Conservation (phyloP, 225 moss, liverwort and hornwort species). For the Neckera pumila region DNA sequence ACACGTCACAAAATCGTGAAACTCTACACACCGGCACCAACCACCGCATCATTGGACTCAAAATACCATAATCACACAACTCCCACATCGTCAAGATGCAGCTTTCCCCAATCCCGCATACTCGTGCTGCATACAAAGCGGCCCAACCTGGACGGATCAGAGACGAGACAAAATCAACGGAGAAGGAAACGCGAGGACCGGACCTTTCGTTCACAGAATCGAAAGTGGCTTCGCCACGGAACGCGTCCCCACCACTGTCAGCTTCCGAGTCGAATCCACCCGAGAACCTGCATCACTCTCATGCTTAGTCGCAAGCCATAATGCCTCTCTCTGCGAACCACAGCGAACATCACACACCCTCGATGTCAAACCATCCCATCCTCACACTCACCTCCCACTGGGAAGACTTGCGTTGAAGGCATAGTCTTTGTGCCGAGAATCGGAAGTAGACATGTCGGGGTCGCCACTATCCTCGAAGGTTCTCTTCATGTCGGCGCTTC, state of each 20-base stretch:
- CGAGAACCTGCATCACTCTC: conserved; percentile 46
- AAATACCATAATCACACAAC: background rate
- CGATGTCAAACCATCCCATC: background rate
- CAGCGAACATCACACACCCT: background rate
- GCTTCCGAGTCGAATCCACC: conserved; percentile 51
- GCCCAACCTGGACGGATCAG: background rate
- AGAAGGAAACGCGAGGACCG: background rate
- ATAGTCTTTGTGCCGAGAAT: conserved; percentile 41
- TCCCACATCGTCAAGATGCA: background rate
- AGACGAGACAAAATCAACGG: background rate
- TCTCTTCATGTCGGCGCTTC: conserved; percentile 42
- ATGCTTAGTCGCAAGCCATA: background rate
- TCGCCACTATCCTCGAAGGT: conserved; percentile 46
- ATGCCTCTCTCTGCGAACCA: background rate
- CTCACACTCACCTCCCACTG: conserved; percentile 52
- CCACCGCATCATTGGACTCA: background rate
- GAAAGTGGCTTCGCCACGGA: conserved; percentile 58
- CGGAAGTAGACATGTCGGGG: conserved; percentile 31
- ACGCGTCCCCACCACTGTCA: conserved; percentile 28
- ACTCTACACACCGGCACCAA: background rate
- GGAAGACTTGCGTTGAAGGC: conserved; percentile 45
- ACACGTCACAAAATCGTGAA: background rate
- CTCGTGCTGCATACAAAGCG: background rate
- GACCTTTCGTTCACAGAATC: conserved; percentile 63
- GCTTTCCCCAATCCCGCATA: background rate